Evolutionary conservation across 768 basidiomycete genomes (phyloP).

Genomic region (Pisolithus tinctorius): DNA sequence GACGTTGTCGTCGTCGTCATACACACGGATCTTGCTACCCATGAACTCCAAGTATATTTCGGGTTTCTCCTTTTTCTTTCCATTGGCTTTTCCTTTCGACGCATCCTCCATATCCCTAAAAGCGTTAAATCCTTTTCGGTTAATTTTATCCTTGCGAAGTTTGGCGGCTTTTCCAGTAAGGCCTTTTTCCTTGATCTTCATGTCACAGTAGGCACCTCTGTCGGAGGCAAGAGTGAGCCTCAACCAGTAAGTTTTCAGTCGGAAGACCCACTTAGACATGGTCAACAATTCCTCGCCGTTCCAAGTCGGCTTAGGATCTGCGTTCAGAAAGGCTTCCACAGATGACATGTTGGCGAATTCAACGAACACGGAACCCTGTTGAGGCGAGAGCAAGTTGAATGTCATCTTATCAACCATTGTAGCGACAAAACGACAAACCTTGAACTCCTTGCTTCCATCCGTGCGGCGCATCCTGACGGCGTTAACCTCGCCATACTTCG

Average conservation of each 20-base stretch:
- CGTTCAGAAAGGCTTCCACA: conserved; percentile 69
- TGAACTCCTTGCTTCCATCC: conserved; percentile 79
- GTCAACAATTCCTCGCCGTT: conserved; percentile 67
- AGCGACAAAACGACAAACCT: conserved; percentile 43
- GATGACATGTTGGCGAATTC: conserved; percentile 74
- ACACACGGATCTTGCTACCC: conserved; percentile 60
- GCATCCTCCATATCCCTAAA: conserved; percentile 58
- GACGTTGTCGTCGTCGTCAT: conserved; percentile 43
- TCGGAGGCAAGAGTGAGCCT: not conserved
- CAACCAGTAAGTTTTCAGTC: not conserved
- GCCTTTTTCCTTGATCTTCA: conserved; percentile 96
- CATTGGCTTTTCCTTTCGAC: conserved; percentile 27
- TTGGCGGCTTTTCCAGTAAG: conserved; percentile 66
- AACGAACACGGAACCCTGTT: conserved; percentile 87
- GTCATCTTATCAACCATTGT: not conserved
- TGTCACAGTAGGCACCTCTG: conserved; percentile 83
- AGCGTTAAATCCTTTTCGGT: conserved; percentile 65
- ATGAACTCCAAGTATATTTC: conserved; percentile 72
- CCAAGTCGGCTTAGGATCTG: conserved; percentile 77
- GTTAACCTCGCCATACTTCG: conserved; percentile 66
- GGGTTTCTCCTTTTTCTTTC: conserved; percentile 37
- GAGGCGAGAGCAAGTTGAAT: not conserved
- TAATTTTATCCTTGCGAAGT: conserved; percentile 49
- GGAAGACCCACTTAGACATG: conserved; percentile 74
- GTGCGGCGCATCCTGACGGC: conserved; percentile 83